These are phyloP conservation scores for Schizothecium vesticola DNA, from an alignment of 495 filamentous ascomycete genomes.

Conservation along the genomic window DNA sequence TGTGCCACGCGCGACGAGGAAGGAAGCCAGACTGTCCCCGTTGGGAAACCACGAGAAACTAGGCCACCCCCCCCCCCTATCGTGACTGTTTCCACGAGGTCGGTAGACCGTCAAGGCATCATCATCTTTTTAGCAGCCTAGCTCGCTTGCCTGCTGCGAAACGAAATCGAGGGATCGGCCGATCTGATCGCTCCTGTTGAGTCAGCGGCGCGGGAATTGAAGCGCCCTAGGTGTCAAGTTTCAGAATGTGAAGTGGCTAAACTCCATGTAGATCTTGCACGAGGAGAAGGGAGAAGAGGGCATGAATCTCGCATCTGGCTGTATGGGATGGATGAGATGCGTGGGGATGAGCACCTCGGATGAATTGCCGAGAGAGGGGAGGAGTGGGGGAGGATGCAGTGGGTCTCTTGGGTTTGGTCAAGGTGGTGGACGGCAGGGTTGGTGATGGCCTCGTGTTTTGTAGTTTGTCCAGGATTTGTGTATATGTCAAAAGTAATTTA, in stretches of 20 bases:
- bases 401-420: not conserved
- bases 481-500: slow-evolving; percentile 49
- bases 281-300: not conserved
- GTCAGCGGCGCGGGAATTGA: not conserved
- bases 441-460: not conserved
- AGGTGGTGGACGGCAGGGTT: not conserved
- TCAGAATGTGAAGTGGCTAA: not conserved
- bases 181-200: not conserved
- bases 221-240: not conserved
- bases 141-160: not conserved
- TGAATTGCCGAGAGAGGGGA: not conserved
- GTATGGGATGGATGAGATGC: not conserved
- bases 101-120: not conserved
- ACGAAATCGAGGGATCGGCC: not conserved
- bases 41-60: not conserved
- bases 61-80: too few species aligned
- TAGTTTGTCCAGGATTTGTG: slow-evolving; percentile 37
- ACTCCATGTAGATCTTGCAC: not conserved
- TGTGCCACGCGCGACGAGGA: too few species aligned
- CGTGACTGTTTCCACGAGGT: too few species aligned
- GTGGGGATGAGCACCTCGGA: not conserved
- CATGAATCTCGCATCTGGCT: not conserved
- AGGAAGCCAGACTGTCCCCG: too few species aligned
- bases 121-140: not conserved
- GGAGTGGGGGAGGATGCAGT: not conserved